Percentiles rank a stretch among this genome's conserved stretches.
phyloP scores from a whole-genome alignment of 441 rosid genomes.

The Brassica balearica region DNA sequence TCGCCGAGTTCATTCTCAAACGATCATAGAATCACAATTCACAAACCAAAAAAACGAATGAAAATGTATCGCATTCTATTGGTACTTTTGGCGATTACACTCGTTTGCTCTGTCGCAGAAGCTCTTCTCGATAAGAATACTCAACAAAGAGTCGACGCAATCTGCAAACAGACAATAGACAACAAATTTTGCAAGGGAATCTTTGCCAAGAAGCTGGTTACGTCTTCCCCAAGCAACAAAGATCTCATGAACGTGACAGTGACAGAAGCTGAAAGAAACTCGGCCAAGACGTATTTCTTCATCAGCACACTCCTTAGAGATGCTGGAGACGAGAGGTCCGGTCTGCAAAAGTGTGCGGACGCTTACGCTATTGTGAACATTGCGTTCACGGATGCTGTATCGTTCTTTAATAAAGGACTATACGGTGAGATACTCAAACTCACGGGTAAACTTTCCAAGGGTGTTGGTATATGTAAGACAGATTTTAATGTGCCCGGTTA shows the following conservation, averaged over 20 bases:
- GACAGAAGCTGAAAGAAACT: conserved; percentile 23
- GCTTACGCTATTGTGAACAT: conserved; percentile 33
- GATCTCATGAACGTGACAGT: conserved; percentile 40
- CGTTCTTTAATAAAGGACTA: conserved; percentile 12
- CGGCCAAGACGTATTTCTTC: conserved; percentile 34
- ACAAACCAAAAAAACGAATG: neutral
- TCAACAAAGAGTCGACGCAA: conserved; percentile 4
- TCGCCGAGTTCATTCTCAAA: neutral
- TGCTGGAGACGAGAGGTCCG: conserved; percentile 35
- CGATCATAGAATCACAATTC: conserved; percentile 23
- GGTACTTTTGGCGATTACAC: neutral
- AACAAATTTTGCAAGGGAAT: conserved; percentile 9
- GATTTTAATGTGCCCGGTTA: conserved; percentile 21
- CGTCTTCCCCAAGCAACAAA: conserved; percentile 27
- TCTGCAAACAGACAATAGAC: conserved; percentile 39
- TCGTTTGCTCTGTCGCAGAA: conserved; percentile 21
- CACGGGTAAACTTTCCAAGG: neutral
- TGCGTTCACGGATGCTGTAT: conserved; percentile 9
- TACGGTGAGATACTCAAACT: conserved; percentile 19
- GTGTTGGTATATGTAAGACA: conserved; percentile 34
- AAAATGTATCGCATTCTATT: conserved; percentile 23
- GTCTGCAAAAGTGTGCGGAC: conserved; percentile 38
- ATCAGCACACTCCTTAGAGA: conserved; percentile 38
- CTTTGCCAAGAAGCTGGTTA: conserved; percentile 4
- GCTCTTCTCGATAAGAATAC: neutral